Evolutionary conservation across 2,329 filamentous ascomycete species (phyloP), one percentile per base, ranked within the genome.

Genomic region (Exophiala viscosa): DNA sequence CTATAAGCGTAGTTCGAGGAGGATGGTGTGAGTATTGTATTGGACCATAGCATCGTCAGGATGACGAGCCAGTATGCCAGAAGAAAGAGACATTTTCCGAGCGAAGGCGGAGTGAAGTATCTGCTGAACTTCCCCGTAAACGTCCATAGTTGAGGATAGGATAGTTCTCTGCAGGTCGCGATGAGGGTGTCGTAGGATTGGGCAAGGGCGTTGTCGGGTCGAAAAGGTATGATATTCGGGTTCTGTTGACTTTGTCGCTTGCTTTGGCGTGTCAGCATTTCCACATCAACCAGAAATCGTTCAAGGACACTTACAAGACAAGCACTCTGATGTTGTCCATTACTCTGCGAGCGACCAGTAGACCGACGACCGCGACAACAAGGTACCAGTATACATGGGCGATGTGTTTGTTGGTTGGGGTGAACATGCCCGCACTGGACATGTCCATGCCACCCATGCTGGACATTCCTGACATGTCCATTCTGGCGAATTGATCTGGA

Each of bases 1-100:
- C 70, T 68, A 45, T 61, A 61, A 6, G 57, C 59, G 33, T 60
- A 61, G 41, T 60, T 44, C 13, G 57, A 36, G 7, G 56, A 59
- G 14, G 50, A 52, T 18, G 55, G 55, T 15, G 48, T 38, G 15
- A 60, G 58, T 35, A 60, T 53, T 11, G 50, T 47, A 41, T 60
- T 57, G 11, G 58, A 56, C 52, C 55, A 60, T 10, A 60, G 34
- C 58, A 60, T 60, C 15, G 54, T 55, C 45, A 60, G 36, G 14
- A 60, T 52, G 40, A 60, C 51, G 1, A 45, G 36, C 58, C 58
- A 60, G 31, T 58, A 60, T 10, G 36, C 47, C 28, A 52, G 44
- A 5, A 60, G 50, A 5, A 60, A 45, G 5, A 60, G 56, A 48
- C 42, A 54, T 35, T 52, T 53, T n/a, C 58, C 58, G 3, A 60